Base-by-base conservation (phyloP, 2,329 filamentous ascomycete genomes). In the Zelopaecilomyces penicillatus region DNA sequence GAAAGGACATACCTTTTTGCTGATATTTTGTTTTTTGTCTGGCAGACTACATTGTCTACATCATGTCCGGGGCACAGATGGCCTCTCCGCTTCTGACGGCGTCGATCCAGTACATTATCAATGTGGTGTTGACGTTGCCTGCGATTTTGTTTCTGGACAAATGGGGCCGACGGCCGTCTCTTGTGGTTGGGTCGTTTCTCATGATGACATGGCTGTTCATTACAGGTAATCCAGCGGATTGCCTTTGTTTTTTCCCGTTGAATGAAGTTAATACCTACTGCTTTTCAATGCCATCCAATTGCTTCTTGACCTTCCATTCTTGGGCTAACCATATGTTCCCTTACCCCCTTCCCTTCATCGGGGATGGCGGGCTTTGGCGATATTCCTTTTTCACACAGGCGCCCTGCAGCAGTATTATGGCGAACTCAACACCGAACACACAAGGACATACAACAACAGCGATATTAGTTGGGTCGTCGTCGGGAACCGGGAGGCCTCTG, bases 71-170 rank as follows among this genome's bases (percentile, higher is more conserved):
- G 5, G 75, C 77, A 3, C 69, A 75, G 30, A 75, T 82, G 41
- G 70, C 67, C 2, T 71, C 75, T 11, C 72, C 75, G 4, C 68
- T 82, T 6, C 64, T 78, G n/a, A 78, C 77, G 1, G 73, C 77
- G 0, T 75, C 75, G 0, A 78, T 83, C 26, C 76, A 82, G 54
- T 82, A 82, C 53, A 69, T 82, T 46, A 79, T 83, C 60, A 82
- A 82, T 54, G 76, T 82, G 0, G 65, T 66, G 11, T 64, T 80
- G 49, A 82, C 80, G 0, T 60, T 81, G 2, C 76, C 78, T 0
- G 77, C 77, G 10, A 78, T 83, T 30, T 45, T 80, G 8, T 81
- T 71, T 56, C 69, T 83, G 39, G 80, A 83, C 57, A 70, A 65
- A 49, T 68, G 75, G 51, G 78, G 78, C 36, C 75, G 80, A 6